phyloP scores from a whole-genome alignment of 768 basidiomycete species.

The Piloderma croceum region DNA sequence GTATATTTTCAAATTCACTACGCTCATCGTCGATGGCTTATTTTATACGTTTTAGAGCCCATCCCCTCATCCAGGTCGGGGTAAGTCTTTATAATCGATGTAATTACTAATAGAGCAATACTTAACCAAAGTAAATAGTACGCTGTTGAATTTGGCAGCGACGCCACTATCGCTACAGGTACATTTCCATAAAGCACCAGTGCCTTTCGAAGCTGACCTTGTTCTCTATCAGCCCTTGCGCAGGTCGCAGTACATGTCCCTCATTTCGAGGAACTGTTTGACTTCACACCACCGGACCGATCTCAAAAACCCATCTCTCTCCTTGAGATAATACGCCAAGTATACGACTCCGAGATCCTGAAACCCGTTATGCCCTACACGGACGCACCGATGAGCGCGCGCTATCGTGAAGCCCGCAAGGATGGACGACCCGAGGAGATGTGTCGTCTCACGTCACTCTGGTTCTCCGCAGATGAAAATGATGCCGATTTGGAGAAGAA shows the following conservation, averaged over 20 bases:
- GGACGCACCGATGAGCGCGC: constrained; percentile 33
- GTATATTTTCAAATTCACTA: too few species aligned
- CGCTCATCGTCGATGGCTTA: too few species aligned
- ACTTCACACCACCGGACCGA: constrained; percentile 14
- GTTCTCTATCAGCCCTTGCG: constrained; percentile 35
- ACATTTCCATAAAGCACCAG: constrained; percentile 2
- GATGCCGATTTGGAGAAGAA: constrained; percentile 34
- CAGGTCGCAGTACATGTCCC: constrained; percentile 41
- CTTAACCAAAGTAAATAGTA: constrained; percentile 32
- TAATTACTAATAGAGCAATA: neutral
- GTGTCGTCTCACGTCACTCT: constrained; percentile 36
- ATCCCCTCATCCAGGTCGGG: constrained; percentile 55
- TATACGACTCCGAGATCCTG: constrained; percentile 46
- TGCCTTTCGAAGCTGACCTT: neutral
- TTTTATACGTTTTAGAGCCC: constrained; percentile 37
- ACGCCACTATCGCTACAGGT: constrained; percentile 48
- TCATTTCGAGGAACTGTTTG: constrained; percentile 26
- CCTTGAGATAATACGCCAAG: constrained; percentile 43
- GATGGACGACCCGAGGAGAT: constrained; percentile 42
- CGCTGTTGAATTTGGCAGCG: constrained; percentile 47
- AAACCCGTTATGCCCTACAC: constrained; percentile 49
- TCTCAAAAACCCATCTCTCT: constrained; percentile 28
- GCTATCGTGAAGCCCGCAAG: constrained; percentile 27
- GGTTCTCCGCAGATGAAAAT: constrained; percentile 29
- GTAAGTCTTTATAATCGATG: constrained; percentile 27